Conservation (phyloP, 345 rosid genomes). For the Acer saccharum region DNA sequence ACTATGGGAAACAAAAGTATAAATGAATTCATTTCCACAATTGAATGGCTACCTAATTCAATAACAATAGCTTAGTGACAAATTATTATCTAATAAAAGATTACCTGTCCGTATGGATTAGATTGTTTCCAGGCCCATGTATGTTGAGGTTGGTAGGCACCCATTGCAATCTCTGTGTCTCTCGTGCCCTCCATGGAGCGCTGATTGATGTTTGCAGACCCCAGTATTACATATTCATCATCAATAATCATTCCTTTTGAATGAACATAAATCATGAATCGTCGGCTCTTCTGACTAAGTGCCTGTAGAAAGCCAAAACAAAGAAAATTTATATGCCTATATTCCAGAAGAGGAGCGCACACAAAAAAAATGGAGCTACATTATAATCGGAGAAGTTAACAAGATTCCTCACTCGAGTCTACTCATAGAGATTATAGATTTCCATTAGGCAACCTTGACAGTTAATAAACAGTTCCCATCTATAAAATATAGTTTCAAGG, state of each 20-base stretch:
- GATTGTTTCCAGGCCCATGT: slow-evolving; percentile 71
- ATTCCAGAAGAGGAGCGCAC: neutral
- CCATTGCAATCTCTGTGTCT: slow-evolving; percentile 98
- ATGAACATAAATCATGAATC: slow-evolving; percentile 96
- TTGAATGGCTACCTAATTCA: neutral
- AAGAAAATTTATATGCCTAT: slow-evolving; percentile 2
- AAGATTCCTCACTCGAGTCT: neutral
- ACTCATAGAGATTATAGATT: neutral
- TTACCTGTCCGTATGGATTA: slow-evolving; percentile 85
- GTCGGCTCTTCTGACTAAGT: slow-evolving; percentile 55
- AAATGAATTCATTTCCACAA: neutral
- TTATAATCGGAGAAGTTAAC: neutral
- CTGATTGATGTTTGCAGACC: slow-evolving; percentile 97
- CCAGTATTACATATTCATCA: slow-evolving; percentile 82
- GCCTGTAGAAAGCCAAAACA: slow-evolving; percentile 43
- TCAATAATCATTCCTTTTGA: slow-evolving; percentile 97
- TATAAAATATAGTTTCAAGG: neutral
- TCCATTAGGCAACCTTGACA: neutral
- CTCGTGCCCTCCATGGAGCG: slow-evolving; percentile 97
- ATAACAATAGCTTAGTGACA: neutral
- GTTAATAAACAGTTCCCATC: neutral
- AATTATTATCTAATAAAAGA: slow-evolving; percentile 1
- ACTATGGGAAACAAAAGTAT: neutral
- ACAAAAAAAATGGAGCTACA: neutral
- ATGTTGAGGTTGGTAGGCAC: slow-evolving; percentile 92